Base-by-base conservation (phyloP, 148 eudicot genomes). In the Polygonum maritimum region DNA sequence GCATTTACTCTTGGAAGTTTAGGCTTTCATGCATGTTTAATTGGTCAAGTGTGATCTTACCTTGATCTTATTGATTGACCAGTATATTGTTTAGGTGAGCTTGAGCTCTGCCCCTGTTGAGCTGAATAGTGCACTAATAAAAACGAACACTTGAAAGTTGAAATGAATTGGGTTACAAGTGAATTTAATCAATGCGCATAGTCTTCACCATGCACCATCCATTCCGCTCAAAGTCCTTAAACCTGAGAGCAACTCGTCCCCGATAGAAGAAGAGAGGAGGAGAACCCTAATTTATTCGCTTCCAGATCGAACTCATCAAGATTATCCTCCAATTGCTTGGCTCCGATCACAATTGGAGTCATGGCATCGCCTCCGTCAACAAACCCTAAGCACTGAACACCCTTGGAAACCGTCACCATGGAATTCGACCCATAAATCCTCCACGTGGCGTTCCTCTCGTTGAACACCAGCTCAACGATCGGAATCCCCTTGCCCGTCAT, bases 271-370 rank as follows among this genome's bases (percentile, higher is more conserved):
- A 87, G 74, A 7, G 85, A 75, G 55, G 84, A 80, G 18, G 85
- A 84, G 15, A 89, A 86, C 33, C 93, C 87, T 1, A 89, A 54
- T 63, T 71, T 87, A 26, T 80, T 78, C 1, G 69, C 15, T 12
- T 71, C 87, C 22, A 87, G 78, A 83, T 89, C 91, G 72, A 87
- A 89, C 79, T 84, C 82, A 40, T 86, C 57, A 2, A 87, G 71
- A 75, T 81, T 84, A 74, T 87, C 86, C 80, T 89, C 91, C 80
- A 89, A 72, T 52, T 87, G 89, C 36, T 79, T 78, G 36, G 87
- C 82, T 11, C 91, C 91, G 0, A 87, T 84, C 21, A 83, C 91
- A 15, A 67, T 36, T 10, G 69, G 7, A 63, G 69, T 63, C 39
- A 31, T 7, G 2, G 44, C 5, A 6, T 36, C 44, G 40, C 71